Evolutionary conservation across 2,329 filamentous ascomycete species (phyloP).

Genomic region (Anthostomella pinea): DNA sequence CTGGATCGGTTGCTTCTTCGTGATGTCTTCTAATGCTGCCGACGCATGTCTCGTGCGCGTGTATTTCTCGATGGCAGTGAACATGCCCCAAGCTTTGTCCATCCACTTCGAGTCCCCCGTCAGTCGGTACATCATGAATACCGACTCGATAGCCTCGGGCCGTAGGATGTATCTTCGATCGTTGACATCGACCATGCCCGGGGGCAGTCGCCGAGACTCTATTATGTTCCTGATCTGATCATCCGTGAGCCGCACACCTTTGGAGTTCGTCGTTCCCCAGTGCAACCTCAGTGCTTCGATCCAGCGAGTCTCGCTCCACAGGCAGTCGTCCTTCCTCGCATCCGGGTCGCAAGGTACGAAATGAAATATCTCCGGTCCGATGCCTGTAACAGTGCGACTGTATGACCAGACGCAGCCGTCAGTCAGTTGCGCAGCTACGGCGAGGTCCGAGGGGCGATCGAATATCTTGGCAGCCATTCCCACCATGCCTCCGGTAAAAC

Average conservation of each 20-base stretch:
- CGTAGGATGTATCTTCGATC: slow-evolving; percentile 63
- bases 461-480: slow-evolving; percentile 60
- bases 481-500: slow-evolving; percentile 65
- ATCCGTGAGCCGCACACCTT: slow-evolving; percentile 20
- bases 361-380: slow-evolving; percentile 60
- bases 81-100: slow-evolving; percentile 74
- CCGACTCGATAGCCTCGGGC: slow-evolving; percentile 77
- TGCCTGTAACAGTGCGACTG: slow-evolving; percentile 51
- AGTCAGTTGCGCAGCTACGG: slow-evolving; percentile 56
- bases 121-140: slow-evolving; percentile 75
- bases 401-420: slow-evolving; percentile 66
- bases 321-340: slow-evolving; percentile 26
- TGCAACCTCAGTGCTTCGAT: slow-evolving; percentile 22
- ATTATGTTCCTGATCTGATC: slow-evolving; percentile 35
- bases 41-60: slow-evolving; percentile 63
- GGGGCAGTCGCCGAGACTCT: slow-evolving; percentile 44
- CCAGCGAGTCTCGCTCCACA: slow-evolving; percentile 31
- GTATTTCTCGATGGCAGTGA: slow-evolving; percentile 57
- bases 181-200: slow-evolving; percentile 53
- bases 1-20: slow-evolving; percentile 25
- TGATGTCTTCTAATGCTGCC: slow-evolving; percentile 66
- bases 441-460: slow-evolving; percentile 51
- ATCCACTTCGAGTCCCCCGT: slow-evolving; percentile 65
- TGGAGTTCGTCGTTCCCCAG: slow-evolving; percentile 21
- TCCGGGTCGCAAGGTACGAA: slow-evolving; percentile 39